These are phyloP conservation scores for Avena eriantha DNA, from an alignment of 176 grass and related monocot species.

Conservation along the genomic window DNA sequence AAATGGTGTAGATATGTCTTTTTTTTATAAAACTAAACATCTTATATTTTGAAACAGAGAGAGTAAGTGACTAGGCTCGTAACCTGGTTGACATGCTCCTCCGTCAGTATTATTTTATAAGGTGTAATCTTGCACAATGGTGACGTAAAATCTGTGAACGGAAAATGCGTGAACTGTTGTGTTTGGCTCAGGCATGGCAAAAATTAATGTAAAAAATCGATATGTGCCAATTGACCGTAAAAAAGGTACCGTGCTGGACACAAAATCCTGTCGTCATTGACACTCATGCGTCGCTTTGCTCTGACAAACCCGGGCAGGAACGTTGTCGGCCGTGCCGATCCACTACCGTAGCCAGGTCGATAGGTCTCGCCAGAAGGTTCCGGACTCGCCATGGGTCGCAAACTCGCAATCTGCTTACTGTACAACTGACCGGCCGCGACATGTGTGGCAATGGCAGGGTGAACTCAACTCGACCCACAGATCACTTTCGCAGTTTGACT, in stretches of 20 bases:
- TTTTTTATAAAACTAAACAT: too few relatives aligned
- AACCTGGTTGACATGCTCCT: too few relatives aligned
- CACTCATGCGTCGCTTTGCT: not conserved
- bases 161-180: not conserved
- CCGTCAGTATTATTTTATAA: too few relatives aligned
- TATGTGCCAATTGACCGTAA: too few relatives aligned
- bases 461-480: not conserved
- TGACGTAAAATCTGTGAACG: not conserved
- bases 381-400: not conserved
- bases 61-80: too few relatives aligned
- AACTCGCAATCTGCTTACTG: too few relatives aligned
- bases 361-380: constrained; percentile 1
- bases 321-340: not conserved
- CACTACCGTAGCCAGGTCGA: not conserved
- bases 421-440: not conserved
- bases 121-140: not conserved
- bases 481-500: not conserved
- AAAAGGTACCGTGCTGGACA: not conserved
- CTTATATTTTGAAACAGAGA: too few relatives aligned
- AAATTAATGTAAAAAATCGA: too few relatives aligned
- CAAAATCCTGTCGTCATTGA: not conserved
- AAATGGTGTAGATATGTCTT: too few relatives aligned
- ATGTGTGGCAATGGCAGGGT: not conserved
- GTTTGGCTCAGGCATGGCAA: too few relatives aligned
- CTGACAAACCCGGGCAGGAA: too few relatives aligned